Percentiles rank a stretch among this genome's conserved stretches.
These are phyloP conservation scores for Dothistroma pini DNA, from an alignment of 2,329 filamentous ascomycete genomes.

Conservation along the genomic window DNA sequence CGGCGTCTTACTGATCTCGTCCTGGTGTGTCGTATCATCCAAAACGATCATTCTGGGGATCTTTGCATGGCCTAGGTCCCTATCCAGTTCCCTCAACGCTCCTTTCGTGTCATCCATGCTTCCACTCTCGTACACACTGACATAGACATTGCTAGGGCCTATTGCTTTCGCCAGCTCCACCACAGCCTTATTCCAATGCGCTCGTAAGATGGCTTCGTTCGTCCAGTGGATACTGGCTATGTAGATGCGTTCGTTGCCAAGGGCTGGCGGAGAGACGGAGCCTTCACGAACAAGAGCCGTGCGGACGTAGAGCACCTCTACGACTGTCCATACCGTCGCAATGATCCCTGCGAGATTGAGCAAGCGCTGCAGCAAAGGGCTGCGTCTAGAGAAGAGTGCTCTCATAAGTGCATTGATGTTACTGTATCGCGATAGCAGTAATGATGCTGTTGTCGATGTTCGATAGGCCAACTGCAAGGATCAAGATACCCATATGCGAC, in stretches of 20 bases:
- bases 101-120: constrained; percentile 66
- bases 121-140: constrained; percentile 66
- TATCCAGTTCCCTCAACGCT: constrained; percentile 56
- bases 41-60: constrained; percentile 56
- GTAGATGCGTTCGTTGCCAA: constrained; percentile 49
- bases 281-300: constrained; percentile 17
- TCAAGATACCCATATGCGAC: neutral
- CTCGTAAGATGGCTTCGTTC: constrained; percentile 56
- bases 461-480: neutral
- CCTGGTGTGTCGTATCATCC: constrained; percentile 56
- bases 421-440: neutral
- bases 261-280: constrained; percentile 11
- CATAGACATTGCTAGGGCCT: constrained; percentile 62
- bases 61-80: constrained; percentile 49
- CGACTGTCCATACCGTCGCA: constrained; percentile 18
- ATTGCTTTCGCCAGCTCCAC: constrained; percentile 54
- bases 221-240: constrained; percentile 70
- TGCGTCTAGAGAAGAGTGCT: neutral
- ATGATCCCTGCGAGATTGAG: neutral
- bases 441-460: neutral
- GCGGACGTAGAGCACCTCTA: constrained; percentile 24
- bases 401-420: neutral
- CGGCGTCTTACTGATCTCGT: constrained; percentile 50
- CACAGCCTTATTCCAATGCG: constrained; percentile 61
- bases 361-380: neutral